Evolutionary conservation across 306 rosid genomes (phyloP).

Genomic region (Nissolia schottii): DNA sequence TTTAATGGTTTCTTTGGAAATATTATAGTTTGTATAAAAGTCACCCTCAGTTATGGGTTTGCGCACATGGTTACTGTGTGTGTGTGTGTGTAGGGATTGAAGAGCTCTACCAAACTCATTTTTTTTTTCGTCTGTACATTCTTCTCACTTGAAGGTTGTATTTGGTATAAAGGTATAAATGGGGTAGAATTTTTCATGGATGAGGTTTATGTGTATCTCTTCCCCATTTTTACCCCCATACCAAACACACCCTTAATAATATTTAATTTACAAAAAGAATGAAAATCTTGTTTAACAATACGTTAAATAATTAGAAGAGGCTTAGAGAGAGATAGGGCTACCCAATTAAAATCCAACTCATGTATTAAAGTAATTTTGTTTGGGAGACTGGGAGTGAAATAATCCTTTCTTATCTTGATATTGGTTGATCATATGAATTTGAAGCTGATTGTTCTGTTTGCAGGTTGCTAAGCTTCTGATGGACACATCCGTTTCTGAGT

Average conservation of each 20-base stretch:
- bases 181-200: too few species aligned
- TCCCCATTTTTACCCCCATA: too few species aligned
- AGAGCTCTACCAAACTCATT: background rate
- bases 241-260: too few species aligned
- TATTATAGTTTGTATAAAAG: conserved; percentile 5
- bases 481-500: conserved; percentile 82
- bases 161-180: too few species aligned
- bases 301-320: background rate
- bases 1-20: background rate
- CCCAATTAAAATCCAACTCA: conserved; percentile 8
- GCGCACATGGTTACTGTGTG: background rate
- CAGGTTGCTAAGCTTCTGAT: conserved; percentile 92
- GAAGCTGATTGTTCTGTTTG: conserved; percentile 33
- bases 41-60: background rate
- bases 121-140: background rate
- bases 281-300: background rate
- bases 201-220: too few species aligned
- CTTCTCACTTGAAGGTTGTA: too few species aligned
- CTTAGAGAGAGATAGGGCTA: background rate
- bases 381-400: background rate
- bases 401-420: background rate
- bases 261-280: background rate
- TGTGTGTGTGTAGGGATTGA: background rate
- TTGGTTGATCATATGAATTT: conserved; percentile 9
- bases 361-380: background rate